Evolutionary conservation across 176 grass and related monocot species (phyloP), one percentile per base, ranked within the genome.

Genomic region (Juncus inflexus): DNA sequence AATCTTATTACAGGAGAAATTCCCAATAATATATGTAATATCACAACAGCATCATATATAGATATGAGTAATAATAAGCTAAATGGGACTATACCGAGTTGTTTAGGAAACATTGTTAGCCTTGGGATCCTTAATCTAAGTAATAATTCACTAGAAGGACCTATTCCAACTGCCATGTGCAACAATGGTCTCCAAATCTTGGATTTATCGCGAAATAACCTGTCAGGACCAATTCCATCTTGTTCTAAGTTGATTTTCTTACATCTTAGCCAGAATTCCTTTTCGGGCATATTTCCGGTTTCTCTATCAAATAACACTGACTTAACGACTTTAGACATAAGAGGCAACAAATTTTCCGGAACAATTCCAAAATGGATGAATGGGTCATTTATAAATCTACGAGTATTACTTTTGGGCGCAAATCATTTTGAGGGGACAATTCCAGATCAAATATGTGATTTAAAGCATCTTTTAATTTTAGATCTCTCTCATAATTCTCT

Each of bases 401-500:
- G 36, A 81, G 12, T 76, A 45, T 54, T 76, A 9, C 50, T 81
- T 10, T 38, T 81, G 3, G 5, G 74, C 54, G 63, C 55, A 16
- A 81, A 81, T 40, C 16, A 56, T 4, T 76, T 81, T 35, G n/a
- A 70, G 51, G 72, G 79, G 37, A 8, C 15, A 12, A 39, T 81
- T 42, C 56, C 79, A 69, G 9, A 43, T 10, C 7, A 81, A 63
- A 13, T 81, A 11, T 76, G 65, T 12, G 1, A 49, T 0, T 58
- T 81, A 37, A 63, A 10, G 5, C 6, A 76, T 55, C 42, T 76
- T 65, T 3, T 51, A 9, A 40, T 76, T 1, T 61, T 76, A 45
- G 72, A 81, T 76, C 3, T 76, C 50, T 81, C 72, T 12, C 40
- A 70, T 45, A 81, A 81, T 14, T 62, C 11, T 64, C 11, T 81